Evolutionary conservation across 192 early-diverging fungal genomes (phyloP), one percentile per base, ranked within the genome.

Genomic region (Coemansia sp.): DNA sequence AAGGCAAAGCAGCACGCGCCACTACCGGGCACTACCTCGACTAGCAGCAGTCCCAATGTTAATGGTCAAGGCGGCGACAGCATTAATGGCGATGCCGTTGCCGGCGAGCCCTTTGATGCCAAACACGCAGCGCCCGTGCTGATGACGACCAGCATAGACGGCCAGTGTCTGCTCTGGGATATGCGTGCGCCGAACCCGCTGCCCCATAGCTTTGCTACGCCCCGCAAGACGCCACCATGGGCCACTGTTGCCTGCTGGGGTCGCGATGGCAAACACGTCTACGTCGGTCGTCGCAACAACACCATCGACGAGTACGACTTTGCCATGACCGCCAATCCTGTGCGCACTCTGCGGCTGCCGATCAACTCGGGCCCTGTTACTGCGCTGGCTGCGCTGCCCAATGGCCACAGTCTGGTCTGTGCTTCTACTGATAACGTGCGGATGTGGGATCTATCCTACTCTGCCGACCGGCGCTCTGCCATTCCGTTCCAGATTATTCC

Each of bases 371-470:
- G 97, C 0, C 89, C 91, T 0, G 94, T 98, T 0, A 90, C 88
- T 4, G 85, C 78, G 73, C 89, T 98, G 36, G 67, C 79, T 11
- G 81, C 80, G 36, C 80, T 95, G 84, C 88, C 90, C 19, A 98
- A 96, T 61, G 85, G 85, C 51, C 87, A 88, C 55, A 91, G 90
- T 62, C 80, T 97, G 20, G 65, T 96, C 20, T 95, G 94, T 69
- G 94, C 92, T 0, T 98, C 97, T 0, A 85, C 87, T 8, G 97
- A 98, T 70, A 97, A 94, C 67, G 86, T 98, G 64, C 86, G 97
- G 11, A 72, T 96, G 51, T 98, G 94, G 94, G 93, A 97, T 71
- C 62, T 94, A 61, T 73, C 64, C 76, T 53, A 84, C 80, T 23
- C 80, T 68, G 22, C 78, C 46, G 32, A 75, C 64, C 60, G 78